A percentile compares a stretch with the other conserved stretches of the same genome.
Conservation (phyloP, 2,329 filamentous ascomycete genomes). For the Fusarium bactridioides region DNA sequence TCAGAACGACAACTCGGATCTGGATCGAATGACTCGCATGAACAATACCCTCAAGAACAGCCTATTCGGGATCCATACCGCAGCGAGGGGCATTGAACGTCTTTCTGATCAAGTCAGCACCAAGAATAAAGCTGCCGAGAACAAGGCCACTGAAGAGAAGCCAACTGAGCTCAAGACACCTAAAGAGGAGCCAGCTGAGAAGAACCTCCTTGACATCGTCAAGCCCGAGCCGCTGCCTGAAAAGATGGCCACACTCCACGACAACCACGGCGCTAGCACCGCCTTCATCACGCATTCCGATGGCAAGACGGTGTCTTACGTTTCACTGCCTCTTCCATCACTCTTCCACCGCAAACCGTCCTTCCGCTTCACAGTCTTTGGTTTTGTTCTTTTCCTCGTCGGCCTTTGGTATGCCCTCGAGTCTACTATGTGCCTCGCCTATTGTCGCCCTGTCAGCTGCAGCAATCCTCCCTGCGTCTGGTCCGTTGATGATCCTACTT, state of each 20-base stretch:
- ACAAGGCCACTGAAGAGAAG: conserved; percentile 5
- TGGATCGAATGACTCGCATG: conserved; percentile 59
- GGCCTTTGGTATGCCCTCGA: conserved; percentile 65
- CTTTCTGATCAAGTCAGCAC: conserved; percentile 61
- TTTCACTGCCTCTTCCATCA: conserved; percentile 56
- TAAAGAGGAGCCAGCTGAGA: conserved; percentile 14
- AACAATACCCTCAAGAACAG: conserved; percentile 60
- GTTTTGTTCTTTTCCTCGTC: conserved; percentile 54
- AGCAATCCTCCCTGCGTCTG: conserved; percentile 58
- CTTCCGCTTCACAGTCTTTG: conserved; percentile 59
- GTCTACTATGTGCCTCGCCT: conserved; percentile 59
- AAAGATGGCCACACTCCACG: conserved; percentile 20
- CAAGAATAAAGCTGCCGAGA: conserved; percentile 40
- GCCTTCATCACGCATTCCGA: conserved; percentile 23
- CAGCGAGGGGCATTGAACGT: conserved; percentile 66
- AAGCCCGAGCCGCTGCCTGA: conserved; percentile 4
- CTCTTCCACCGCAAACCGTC: conserved; percentile 55
- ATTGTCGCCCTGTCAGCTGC: conserved; percentile 63
- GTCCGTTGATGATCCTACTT: conserved; percentile 66
- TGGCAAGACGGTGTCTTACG: conserved; percentile 43
- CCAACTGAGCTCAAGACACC: not conserved
- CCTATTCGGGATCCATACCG: conserved; percentile 60
- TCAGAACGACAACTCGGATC: conserved; percentile 46
- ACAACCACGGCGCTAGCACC: conserved; percentile 22
- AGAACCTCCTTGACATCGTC: conserved; percentile 6